These are phyloP conservation scores for Colletotrichum magnum DNA, from an alignment of 2,329 filamentous ascomycete genomes.

Conservation along the genomic window DNA sequence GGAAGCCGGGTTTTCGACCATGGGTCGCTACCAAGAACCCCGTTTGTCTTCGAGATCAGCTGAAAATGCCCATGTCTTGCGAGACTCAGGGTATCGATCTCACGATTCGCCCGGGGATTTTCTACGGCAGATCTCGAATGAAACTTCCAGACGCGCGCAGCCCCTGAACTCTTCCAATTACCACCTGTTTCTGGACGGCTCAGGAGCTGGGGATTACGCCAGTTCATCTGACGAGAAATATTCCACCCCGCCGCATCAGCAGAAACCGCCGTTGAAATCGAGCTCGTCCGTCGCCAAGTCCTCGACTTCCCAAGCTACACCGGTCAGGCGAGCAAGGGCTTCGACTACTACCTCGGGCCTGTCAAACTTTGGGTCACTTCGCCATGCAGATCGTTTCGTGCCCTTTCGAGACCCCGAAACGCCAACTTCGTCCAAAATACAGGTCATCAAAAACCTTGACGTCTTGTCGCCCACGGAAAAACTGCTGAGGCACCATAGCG, in stretches of 20 bases:
- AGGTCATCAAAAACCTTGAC: conserved; percentile 53
- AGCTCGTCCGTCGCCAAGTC: not conserved
- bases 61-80: not conserved
- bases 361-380: conserved; percentile 2
- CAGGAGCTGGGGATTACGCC: conserved; percentile 20
- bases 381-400: conserved; percentile 64
- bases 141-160: not conserved
- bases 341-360: not conserved
- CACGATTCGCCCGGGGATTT: not conserved
- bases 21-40: not conserved
- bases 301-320: not conserved
- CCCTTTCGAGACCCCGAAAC: conserved; percentile 56
- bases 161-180: conserved; percentile 3
- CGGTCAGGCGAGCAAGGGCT: not conserved
- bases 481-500: conserved; percentile 58
- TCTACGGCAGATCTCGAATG: conserved; percentile 1
- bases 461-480: conserved; percentile 61
- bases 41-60: not conserved
- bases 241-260: not conserved
- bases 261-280: not conserved
- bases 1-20: not conserved
- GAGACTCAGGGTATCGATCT: conserved; percentile 9
- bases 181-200: conserved; percentile 32
- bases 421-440: conserved; percentile 59
- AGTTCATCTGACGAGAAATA: conserved; percentile 10